phyloP scores from a whole-genome alignment of 768 basidiomycete genomes.

The Collybia nuda region DNA sequence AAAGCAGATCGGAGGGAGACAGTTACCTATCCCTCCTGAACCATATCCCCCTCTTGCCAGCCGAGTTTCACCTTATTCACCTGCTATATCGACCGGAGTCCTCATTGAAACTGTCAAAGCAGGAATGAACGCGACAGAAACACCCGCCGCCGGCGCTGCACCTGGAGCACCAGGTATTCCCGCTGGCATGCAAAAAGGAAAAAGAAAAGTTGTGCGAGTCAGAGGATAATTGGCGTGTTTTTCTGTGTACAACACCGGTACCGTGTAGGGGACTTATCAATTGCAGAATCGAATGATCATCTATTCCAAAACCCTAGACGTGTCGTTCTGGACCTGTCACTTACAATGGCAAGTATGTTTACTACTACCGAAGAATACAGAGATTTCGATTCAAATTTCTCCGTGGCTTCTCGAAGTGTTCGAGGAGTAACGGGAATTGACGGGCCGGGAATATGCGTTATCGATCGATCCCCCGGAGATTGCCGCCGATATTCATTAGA shows the following conservation, averaged over 20 bases:
- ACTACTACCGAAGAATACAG: no score
- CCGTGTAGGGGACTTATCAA: no score
- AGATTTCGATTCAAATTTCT: no score
- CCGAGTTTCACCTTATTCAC: constrained; percentile 80
- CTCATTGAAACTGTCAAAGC: constrained; percentile 85
- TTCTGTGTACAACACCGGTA: no score
- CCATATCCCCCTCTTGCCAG: constrained; percentile 72
- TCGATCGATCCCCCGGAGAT: no score
- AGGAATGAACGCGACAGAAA: constrained; percentile 72
- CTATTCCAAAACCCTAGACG: no score
- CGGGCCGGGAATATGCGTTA: no score
- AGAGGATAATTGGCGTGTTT: constrained; percentile 41
- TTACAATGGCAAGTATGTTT: no score
- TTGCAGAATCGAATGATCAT: background rate
- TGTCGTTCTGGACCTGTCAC: no score
- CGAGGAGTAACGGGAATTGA: no score
- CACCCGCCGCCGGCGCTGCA: constrained; percentile 32
- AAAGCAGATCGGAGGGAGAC: constrained; percentile 35
- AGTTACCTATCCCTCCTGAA: constrained; percentile 72
- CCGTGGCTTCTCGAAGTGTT: no score
- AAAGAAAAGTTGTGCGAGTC: constrained; percentile 78
- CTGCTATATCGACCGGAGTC: constrained; percentile 72
- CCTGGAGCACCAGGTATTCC: constrained; percentile 36
- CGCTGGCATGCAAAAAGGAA: constrained; percentile 63
- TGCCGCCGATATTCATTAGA: no score